phyloP scores from a whole-genome alignment of 805 yeast species.

The Starmera dryadoides region DNA sequence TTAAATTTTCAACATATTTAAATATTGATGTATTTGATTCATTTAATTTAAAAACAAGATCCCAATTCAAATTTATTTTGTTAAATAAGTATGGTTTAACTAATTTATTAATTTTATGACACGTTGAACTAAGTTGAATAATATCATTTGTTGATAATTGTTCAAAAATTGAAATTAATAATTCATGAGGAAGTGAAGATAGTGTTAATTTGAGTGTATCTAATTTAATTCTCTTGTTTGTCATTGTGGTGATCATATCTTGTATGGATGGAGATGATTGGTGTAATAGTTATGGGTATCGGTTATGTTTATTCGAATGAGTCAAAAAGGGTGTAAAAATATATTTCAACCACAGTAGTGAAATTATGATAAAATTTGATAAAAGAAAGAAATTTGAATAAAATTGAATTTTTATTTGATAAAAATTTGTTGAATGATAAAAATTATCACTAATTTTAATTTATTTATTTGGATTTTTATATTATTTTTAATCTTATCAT shows the following conservation, averaged over 20 bases:
- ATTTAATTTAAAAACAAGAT: constrained; percentile 1
- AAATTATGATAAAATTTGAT: no score
- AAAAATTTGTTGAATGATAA: no score
- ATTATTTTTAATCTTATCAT: no score
- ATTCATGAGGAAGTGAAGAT: constrained; percentile 12
- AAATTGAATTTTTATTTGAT: no score
- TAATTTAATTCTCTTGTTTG: not conserved
- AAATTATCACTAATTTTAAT: no score
- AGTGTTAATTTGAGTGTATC: not conserved
- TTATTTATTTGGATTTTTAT: no score
- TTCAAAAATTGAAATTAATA: constrained; percentile 10
- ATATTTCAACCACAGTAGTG: no score
- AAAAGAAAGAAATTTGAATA: no score
- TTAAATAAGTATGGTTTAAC: constrained; percentile 16
- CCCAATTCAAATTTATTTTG: constrained; percentile 10
- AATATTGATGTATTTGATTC: not conserved
- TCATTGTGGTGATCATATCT: not conserved
- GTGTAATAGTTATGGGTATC: no score
- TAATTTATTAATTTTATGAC: constrained; percentile 3
- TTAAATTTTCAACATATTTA: constrained; percentile 17
- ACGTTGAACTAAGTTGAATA: constrained; percentile 6
- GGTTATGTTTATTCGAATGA: no score
- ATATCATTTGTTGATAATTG: constrained; percentile 11
- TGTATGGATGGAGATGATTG: no score
- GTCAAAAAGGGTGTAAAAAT: no score